Evolutionary conservation across 1,139 yeast genomes (phyloP).

Genomic region (Sugiyamaella pinicola): DNA sequence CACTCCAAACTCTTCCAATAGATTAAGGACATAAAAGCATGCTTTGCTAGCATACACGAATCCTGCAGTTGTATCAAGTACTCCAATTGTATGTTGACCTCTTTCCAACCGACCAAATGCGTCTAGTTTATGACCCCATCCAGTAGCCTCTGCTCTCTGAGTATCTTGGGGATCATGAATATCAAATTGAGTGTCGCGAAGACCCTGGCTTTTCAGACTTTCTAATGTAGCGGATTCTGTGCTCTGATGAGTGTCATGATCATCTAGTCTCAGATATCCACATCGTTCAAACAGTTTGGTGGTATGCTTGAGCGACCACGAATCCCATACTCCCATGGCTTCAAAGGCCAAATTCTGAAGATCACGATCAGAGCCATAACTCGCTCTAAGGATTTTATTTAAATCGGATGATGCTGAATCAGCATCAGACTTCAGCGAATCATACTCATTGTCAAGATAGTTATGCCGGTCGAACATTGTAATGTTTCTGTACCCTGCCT

Average conservation of each 20-base stretch:
- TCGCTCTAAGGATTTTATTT: slow-evolving; percentile 47
- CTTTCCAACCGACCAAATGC: slow-evolving; percentile 18
- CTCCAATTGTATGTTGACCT: slow-evolving; percentile 21
- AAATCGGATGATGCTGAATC: slow-evolving; percentile 47
- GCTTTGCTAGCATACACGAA: slow-evolving; percentile 23
- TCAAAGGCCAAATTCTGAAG: slow-evolving; percentile 46
- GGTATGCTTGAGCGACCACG: slow-evolving; percentile 19
- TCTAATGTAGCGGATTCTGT: slow-evolving; percentile 20
- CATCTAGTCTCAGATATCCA: slow-evolving; percentile 21
- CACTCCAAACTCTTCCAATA: slow-evolving; percentile 40
- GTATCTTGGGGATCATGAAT: slow-evolving; percentile 19
- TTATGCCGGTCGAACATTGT: slow-evolving; percentile 41
- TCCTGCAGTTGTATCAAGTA: slow-evolving; percentile 25
- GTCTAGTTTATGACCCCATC: slow-evolving; percentile 22
- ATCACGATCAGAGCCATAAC: slow-evolving; percentile 43
- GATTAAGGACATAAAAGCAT: slow-evolving; percentile 24
- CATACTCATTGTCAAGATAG: slow-evolving; percentile 25
- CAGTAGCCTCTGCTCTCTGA: slow-evolving; percentile 22
- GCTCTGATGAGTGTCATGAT: slow-evolving; percentile 19
- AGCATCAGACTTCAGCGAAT: slow-evolving; percentile 42
- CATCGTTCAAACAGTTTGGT: slow-evolving; percentile 19
- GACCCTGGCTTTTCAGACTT: slow-evolving; percentile 20
- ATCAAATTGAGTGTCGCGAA: slow-evolving; percentile 20
- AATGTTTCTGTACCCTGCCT: slow-evolving; percentile 29
- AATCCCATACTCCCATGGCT: slow-evolving; percentile 42